Evolutionary conservation across 2,329 filamentous ascomycete species (phyloP).

Genomic region (Ascochyta rabiei): DNA sequence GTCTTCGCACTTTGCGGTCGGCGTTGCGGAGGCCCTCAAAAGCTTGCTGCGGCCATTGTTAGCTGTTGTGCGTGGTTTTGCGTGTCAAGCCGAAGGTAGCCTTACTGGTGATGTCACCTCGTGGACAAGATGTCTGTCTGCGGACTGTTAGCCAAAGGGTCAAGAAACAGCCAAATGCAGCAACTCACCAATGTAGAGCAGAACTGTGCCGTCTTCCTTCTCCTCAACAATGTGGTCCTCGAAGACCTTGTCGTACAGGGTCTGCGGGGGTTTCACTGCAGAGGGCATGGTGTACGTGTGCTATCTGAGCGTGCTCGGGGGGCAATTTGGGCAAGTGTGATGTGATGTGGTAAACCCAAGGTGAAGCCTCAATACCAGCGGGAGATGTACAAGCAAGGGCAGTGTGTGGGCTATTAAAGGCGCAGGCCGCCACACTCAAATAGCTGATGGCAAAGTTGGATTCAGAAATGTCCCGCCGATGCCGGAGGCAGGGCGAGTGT

Average conservation of each 20-base stretch:
- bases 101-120: conserved; percentile 95
- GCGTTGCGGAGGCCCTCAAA: conserved; percentile 96
- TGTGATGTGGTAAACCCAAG: conserved; percentile 1
- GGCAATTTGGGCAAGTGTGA: conserved; percentile 5
- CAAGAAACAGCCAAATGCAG: neutral
- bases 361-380: conserved; percentile 4
- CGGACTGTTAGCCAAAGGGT: conserved; percentile 29
- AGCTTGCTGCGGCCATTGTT: conserved; percentile 70
- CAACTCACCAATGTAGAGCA: conserved; percentile 86
- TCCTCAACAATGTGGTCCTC: conserved; percentile 93
- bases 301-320: conserved; percentile 5
- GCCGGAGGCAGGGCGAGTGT: conserved; percentile 32
- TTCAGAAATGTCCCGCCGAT: conserved; percentile 38
- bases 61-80: neutral
- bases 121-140: conserved; percentile 94
- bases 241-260: conserved; percentile 97
- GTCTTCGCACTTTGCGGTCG: conserved; percentile 82
- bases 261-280: conserved; percentile 74
- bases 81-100: conserved; percentile 20
- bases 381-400: conserved; percentile 7
- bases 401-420: conserved; percentile 25
- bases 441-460: conserved; percentile 33
- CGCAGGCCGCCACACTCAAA: conserved; percentile 34
- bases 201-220: conserved; percentile 88
- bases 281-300: conserved; percentile 70